Base-by-base conservation (phyloP, 352 stramenopile genomes). In the Globisporangium nunn region DNA sequence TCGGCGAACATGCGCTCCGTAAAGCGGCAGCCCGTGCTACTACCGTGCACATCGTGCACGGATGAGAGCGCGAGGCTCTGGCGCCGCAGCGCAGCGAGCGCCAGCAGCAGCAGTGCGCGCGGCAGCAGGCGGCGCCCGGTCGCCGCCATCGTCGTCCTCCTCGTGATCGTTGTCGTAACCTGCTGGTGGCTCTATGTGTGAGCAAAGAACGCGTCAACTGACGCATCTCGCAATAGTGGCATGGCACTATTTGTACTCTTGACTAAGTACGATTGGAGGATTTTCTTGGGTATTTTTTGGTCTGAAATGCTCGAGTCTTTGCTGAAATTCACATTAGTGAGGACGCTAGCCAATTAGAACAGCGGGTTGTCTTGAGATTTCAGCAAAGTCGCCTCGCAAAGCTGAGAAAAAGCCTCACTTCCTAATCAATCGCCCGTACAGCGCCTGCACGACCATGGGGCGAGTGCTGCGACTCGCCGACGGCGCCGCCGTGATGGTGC, bases 1-100 rank as follows among this genome's bases (percentile, higher is more conserved):
- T 89, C 77, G 6, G 75, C 81, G 65, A 92, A 95, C 82, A 92
- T 90, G 59, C 73, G 72, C 68, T 95, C 83, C 11, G 74, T 85
- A 54, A 87, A 76, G 47, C 80, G 76, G 54, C 67, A 84, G 39
- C 84, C 78, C 0, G 72, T 87, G 15, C 66, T 70, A 53, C 74
- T 74, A 18, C 75, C 79, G 11, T 79, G 62, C 35, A 88, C 62
- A 28, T 73, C 49, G 64, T 91, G 77, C 49, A 89, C 82, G 48
- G 81, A 91, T 30, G 66, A 70, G 17, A 70, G 61, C 6, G 63
- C 75, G 31, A 80, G 23, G 48, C 63, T 63, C 46, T 63, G 51
- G 6, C 54, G 50, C 18, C 69, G 69, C 58, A 64, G 61, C 46
- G 64, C 56, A 3, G 53, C 65, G 18, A 72, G 49, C 46, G 44